Base-by-base conservation (phyloP, 768 basidiomycete genomes). In the Kwoniella sp. region DNA sequence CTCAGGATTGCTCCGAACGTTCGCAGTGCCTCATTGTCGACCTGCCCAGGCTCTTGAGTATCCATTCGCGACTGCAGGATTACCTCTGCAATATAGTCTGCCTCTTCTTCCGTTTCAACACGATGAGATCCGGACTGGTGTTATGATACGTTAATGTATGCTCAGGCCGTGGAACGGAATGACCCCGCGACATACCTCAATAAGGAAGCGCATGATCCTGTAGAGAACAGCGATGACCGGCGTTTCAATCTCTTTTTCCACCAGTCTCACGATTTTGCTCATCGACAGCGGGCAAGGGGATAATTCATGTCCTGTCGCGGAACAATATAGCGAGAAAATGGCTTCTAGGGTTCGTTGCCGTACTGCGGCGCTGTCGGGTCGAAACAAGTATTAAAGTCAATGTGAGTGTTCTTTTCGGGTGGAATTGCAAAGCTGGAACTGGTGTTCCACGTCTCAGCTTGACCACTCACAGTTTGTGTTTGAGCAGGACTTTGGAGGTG, bases 121-220 rank as follows among this genome's bases (percentile, higher is more conserved):
- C 17, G 27, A 53, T 72, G 68, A 1, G 22, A 36, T 8, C 54
- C 64, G 12, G 37, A 58, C 71, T 73, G 24, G 8, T 24, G 7
- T 1, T 19, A 33, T 54, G 50, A 52, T n/a, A 47, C 48, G 17
- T n/a, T 10, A 21, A n/a, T 7, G 13, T n/a, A 13, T 27, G 59
- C 47, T 55, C 26, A 2, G 10, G n/a, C n/a, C n/a, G n/a, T n/a
- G n/a, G n/a, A n/a, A n/a, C n/a, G n/a, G n/a, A n/a, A n/a, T n/a
- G n/a, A n/a, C n/a, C n/a, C n/a, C n/a, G n/a, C n/a, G n/a, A n/a
- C 73, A 60, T 22, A 74, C 74, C 30, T 65, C 58, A 1, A 76
- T 10, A 1, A 70, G 19, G 2, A 24, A 25, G 27, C 40, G 22
- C 2, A 76, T 60, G 3, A 64, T n/a, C 22, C 61, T 44, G n/a